Conservation (phyloP, 1,139 yeast species). For the Starmera stellimalicola region DNA sequence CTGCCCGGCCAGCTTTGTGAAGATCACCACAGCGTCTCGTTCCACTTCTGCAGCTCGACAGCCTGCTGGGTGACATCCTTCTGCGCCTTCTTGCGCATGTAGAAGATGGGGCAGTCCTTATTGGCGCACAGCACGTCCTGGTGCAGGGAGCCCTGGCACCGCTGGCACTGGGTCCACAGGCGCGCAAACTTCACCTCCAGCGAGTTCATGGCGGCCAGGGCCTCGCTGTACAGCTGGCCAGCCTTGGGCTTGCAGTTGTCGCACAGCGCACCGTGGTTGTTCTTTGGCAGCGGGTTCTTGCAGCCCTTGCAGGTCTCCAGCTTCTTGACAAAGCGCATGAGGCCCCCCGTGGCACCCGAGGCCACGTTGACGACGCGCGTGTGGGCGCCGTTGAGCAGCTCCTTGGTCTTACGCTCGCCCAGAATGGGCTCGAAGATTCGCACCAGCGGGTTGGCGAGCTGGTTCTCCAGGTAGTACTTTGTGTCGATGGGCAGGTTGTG, state of each 20-base stretch:
- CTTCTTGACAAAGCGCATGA: slow-evolving; percentile 87
- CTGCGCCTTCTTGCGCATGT: slow-evolving; percentile 93
- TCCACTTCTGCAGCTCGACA: slow-evolving; percentile 58
- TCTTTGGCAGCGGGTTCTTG: slow-evolving; percentile 64
- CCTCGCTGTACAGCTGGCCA: slow-evolving; percentile 69
- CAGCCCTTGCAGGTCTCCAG: slow-evolving; percentile 86
- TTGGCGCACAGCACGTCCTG: slow-evolving; percentile 94
- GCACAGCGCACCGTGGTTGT: slow-evolving; percentile 73
- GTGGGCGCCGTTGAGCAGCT: slow-evolving; percentile 71
- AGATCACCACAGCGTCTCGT: slow-evolving; percentile 18
- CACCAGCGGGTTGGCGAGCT: slow-evolving; percentile 82
- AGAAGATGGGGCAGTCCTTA: slow-evolving; percentile 94
- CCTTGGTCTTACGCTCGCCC: slow-evolving; percentile 78
- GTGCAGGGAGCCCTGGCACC: slow-evolving; percentile 93
- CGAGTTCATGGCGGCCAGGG: slow-evolving; percentile 69
- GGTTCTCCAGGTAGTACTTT: slow-evolving; percentile 88
- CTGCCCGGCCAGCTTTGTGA: neutral
- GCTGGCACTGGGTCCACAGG: slow-evolving; percentile 96
- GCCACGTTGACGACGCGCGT: slow-evolving; percentile 70
- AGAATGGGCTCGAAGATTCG: slow-evolving; percentile 94
- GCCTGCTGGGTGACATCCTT: slow-evolving; percentile 71
- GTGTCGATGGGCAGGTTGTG: slow-evolving; percentile 92
- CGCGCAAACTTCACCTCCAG: slow-evolving; percentile 79
- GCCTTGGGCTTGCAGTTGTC: slow-evolving; percentile 67
- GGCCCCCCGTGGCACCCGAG: slow-evolving; percentile 52